phyloP scores from a whole-genome alignment of 495 filamentous ascomycete species.

The Trichoderma orchidacearum region DNA sequence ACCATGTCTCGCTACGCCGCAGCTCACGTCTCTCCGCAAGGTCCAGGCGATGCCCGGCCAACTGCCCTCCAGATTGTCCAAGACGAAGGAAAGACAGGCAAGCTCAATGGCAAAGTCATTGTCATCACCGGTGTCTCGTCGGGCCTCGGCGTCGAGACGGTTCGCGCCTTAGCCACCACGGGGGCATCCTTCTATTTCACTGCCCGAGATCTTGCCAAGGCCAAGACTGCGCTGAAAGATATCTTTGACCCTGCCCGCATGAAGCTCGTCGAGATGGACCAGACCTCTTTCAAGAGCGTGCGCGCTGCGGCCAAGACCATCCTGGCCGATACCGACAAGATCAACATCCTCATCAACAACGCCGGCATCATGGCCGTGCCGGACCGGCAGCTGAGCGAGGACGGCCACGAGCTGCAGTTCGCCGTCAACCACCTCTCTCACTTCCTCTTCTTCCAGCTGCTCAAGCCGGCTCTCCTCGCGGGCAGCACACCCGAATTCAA shows the following conservation, averaged over 20 bases:
- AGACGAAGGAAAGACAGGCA: constrained; percentile 26
- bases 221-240: constrained; percentile 21
- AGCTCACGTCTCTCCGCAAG: constrained; percentile 4
- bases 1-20: constrained; percentile 5
- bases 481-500: constrained; percentile 8
- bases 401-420: constrained; percentile 44
- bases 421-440: constrained; percentile 46
- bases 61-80: constrained; percentile 37
- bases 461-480: constrained; percentile 32
- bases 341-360: constrained; percentile 59
- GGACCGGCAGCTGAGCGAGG: constrained; percentile 22
- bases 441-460: constrained; percentile 41
- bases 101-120: constrained; percentile 19
- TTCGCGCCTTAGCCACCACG: constrained; percentile 26
- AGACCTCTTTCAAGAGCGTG: constrained; percentile 31
- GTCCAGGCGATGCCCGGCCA: constrained; percentile 33
- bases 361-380: constrained; percentile 49
- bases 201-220: constrained; percentile 26
- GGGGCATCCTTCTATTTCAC: constrained; percentile 25
- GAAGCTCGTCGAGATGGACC: constrained; percentile 31
- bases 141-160: constrained; percentile 32
- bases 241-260: constrained; percentile 12
- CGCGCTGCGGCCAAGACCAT: constrained; percentile 35
- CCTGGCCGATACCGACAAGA: constrained; percentile 25
- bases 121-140: constrained; percentile 37